Base-by-base conservation (phyloP, 768 basidiomycete species). In the Tylopilus cervinicoccineus region DNA sequence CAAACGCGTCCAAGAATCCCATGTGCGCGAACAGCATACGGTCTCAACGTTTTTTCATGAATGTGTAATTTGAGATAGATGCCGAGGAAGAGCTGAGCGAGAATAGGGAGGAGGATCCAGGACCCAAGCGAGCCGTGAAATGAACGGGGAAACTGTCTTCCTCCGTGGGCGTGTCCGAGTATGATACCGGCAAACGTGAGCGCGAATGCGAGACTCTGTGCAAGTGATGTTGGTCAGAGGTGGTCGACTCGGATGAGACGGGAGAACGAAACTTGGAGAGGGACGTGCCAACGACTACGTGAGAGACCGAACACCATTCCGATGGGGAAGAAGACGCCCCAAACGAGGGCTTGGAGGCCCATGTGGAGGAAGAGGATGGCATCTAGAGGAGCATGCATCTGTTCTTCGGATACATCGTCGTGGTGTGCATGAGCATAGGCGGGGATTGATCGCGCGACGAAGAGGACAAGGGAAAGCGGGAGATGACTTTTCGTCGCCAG, bases 1-100 rank as follows among this genome's bases (percentile, higher is more conserved):
- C 88, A 96, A 10, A 72, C 52, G 63, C 87, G 93, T 13, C 93
- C 93, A 14, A 96, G 68, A n/a, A 88, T 57, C 0, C 88, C 85
- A 56, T 95, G 93, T 1, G 71, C 70, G 4, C 70, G 65, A 5
- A 91, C 87, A 0, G 83, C 82, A 60, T 76, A 86, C 1, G 86
- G 86, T 33, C 93, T 76, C 10, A 84, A 52, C 2, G 83, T 79
- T 50, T 75, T 74, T 67, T 95, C 90, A 52, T 93, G 77, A 23
- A 96, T 84, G 65, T 96, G 94, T 7, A 94, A 71, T 68, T 95
- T 96, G 57, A 97, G 83, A 68, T 95, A 97, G 37, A 91, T 78
- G 5, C 94, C 94, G 40, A 92, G 71, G 20, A 64, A 57, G 11
- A 88, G 71, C 68, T 96, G 93, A 2, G 72, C 55, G 13, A 76